These are phyloP conservation scores for Pseudogymnoascus sp. DNA, from an alignment of 2,329 filamentous ascomycete species.

Conservation along the genomic window DNA sequence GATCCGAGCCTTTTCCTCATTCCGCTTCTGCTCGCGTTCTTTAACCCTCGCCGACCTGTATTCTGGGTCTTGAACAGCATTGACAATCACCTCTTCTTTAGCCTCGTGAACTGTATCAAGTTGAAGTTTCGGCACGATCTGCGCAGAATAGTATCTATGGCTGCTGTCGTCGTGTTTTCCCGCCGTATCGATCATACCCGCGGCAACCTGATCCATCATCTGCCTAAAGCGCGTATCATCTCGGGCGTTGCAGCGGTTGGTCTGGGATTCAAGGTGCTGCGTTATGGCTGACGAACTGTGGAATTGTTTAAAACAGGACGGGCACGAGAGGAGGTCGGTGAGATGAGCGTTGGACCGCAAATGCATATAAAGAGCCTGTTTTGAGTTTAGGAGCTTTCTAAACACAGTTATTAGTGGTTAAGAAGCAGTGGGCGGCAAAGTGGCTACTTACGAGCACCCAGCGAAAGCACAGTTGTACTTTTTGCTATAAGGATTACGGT, in stretches of 20 bases:
- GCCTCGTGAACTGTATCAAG: neutral
- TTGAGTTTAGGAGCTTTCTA: neutral
- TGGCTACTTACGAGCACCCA: neutral
- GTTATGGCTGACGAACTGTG: neutral
- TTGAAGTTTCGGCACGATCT: neutral
- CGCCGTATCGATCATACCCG: neutral
- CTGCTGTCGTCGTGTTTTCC: neutral
- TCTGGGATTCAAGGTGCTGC: neutral
- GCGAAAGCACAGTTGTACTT: neutral
- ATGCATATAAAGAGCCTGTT: neutral
- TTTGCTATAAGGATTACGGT: neutral
- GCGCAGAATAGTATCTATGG: neutral
- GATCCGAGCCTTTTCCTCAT: neutral
- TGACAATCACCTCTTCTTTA: neutral
- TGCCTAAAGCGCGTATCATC: neutral
- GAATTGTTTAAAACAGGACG: neutral
- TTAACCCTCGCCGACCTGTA: too few species aligned
- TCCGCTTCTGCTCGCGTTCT: neutral
- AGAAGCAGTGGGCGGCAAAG: neutral
- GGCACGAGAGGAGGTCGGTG: neutral
- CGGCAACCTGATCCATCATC: neutral
- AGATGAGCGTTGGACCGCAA: neutral
- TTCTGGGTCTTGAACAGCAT: neutral
- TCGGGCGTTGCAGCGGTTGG: neutral
- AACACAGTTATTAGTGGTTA: neutral